A percentile compares a stretch with the other conserved stretches of the same genome.
Evolutionary conservation across 495 filamentous ascomycete genomes (phyloP).

Genomic region (Penicillium argentinense): DNA sequence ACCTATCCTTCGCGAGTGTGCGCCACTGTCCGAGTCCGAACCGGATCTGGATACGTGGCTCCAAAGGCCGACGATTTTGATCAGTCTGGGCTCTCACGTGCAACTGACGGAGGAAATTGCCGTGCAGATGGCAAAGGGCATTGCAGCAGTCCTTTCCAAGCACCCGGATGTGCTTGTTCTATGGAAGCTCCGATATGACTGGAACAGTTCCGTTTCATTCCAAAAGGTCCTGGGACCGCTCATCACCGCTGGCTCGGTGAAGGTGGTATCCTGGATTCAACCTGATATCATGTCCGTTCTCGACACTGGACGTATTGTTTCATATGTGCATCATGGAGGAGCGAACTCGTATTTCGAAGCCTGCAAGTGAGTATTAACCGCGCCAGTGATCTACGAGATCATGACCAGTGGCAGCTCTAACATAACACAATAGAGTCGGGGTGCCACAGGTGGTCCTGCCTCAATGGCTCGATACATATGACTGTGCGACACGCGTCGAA

Average conservation of each 20-base stretch:
- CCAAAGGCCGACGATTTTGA: slow-evolving; percentile 44
- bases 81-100: slow-evolving; percentile 49
- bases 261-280: slow-evolving; percentile 42
- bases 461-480: slow-evolving; percentile 51
- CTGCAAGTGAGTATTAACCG: slow-evolving; percentile 39
- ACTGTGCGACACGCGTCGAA: slow-evolving; percentile 48
- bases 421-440: slow-evolving; percentile 33
- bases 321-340: slow-evolving; percentile 54
- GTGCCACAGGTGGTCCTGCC: slow-evolving; percentile 52
- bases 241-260: slow-evolving; percentile 25
- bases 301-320: slow-evolving; percentile 43
- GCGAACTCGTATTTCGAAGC: slow-evolving; percentile 55
- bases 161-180: slow-evolving; percentile 40
- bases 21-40: slow-evolving; percentile 35
- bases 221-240: slow-evolving; percentile 11
- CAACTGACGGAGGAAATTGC: slow-evolving; percentile 38
- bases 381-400: background rate
- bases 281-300: slow-evolving; percentile 48
- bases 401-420: background rate
- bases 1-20: slow-evolving; percentile 37
- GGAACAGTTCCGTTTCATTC: slow-evolving; percentile 16
- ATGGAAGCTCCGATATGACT: slow-evolving; percentile 47
- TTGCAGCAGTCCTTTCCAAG: slow-evolving; percentile 28
- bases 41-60: slow-evolving; percentile 49
- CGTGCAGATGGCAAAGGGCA: slow-evolving; percentile 33